Evolutionary conservation across 768 basidiomycete genomes (phyloP), one percentile per base, ranked within the genome.

Genomic region (Podaxis mareebaensis): DNA sequence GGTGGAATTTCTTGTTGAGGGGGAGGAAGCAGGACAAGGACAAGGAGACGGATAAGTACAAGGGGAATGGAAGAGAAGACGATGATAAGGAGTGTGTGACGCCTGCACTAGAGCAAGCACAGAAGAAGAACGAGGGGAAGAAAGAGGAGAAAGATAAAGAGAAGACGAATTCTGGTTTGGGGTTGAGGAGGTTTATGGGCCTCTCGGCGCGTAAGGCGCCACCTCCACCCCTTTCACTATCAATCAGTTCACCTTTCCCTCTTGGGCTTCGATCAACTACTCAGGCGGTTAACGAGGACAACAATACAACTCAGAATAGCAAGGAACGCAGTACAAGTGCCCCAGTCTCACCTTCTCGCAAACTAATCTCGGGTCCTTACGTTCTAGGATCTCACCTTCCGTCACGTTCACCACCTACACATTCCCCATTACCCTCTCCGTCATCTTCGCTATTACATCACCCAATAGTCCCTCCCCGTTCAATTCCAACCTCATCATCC

Each of bases 361-460:
- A 58, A 46, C 79, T 77, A 3, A 82, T 83, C 42, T 83, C 82
- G 7, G 78, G 79, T 7, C 82, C 82, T 6, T 82, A 80, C 60
- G 76, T 75, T 0, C 75, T 84, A 15, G 82, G 81, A 44, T 71
- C 79, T n/a, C 67, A 65, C 51, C 70, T 65, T 40, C 64, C 53
- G 42, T 64, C 61, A 38, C 64, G 66, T 28, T 64, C 65, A 55
- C 61, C 66, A n/a, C 65, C 57, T 3, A 54, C 65, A 11, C 67
- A 63, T 30, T 66, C 71, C 1, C 64, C 51, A 0, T 28, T 61
- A 42, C 52, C 60, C 15, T 61, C 61, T 7, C 61, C 61, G 6
- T 63, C 62, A 13, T 61, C 65, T 33, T 58, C 68, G 24, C 46
- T 67, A 13, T 48, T 57, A 15, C 54, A 63, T n/a, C 61, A 57